phyloP scores from a whole-genome alignment of 441 rosid species.

The Euphorbia schlechtendalii region DNA sequence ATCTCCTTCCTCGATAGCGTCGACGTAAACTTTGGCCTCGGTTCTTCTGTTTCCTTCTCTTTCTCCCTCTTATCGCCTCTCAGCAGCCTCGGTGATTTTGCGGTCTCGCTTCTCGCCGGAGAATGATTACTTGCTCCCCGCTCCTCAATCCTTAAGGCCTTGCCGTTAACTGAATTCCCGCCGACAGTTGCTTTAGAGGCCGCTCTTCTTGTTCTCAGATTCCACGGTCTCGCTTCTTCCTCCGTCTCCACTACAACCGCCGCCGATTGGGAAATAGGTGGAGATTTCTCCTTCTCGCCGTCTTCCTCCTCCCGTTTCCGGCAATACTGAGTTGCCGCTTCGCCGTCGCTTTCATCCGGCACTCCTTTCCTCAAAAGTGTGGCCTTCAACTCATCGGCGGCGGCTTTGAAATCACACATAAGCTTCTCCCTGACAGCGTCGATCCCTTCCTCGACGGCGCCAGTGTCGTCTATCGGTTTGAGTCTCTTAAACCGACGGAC shows the following conservation, averaged over 20 bases:
- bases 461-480: slow-evolving; percentile 2
- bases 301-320: not conserved
- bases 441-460: slow-evolving; percentile 55
- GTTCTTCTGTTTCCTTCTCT: slow-evolving; percentile 27
- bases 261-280: not conserved
- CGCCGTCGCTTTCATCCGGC: slow-evolving; percentile 21
- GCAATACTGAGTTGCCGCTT: slow-evolving; percentile 14
- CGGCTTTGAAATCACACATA: slow-evolving; percentile 65
- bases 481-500: slow-evolving; percentile 8
- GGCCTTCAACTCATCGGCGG: slow-evolving; percentile 53
- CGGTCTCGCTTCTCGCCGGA: slow-evolving; percentile 8
- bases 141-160: slow-evolving; percentile 13
- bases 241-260: not conserved
- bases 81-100: slow-evolving; percentile 9
- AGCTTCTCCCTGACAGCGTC: slow-evolving; percentile 66
- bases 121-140: slow-evolving; percentile 8
- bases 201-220: slow-evolving; percentile 23
- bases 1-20: slow-evolving; percentile 60
- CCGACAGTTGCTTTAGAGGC: slow-evolving; percentile 12
- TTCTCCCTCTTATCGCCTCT: slow-evolving; percentile 11
- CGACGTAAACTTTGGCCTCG: slow-evolving; percentile 37
- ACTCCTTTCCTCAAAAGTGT: slow-evolving; percentile 33
- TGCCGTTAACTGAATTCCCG: slow-evolving; percentile 5
- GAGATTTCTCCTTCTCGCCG: slow-evolving; percentile 5
- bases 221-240: slow-evolving; percentile 21